Base-by-base conservation (phyloP, 345 rosid genomes). In the Aethionema arabicum region DNA sequence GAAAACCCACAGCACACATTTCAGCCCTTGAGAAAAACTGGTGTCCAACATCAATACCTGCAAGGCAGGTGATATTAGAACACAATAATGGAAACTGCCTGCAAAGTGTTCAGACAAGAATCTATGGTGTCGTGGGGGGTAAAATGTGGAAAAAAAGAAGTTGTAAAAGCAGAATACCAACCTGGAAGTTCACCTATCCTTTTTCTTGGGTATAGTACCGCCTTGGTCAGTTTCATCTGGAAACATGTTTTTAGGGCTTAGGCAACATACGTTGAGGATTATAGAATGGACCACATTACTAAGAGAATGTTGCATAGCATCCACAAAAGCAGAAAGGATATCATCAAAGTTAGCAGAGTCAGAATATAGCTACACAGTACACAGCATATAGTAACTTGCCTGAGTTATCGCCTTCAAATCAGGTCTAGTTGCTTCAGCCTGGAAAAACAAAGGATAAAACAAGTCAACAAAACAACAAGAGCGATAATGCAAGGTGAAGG, bases 1-100 rank as follows among this genome's bases (percentile, higher is more conserved):
- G 99, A 56, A 93, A 78, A 47, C 99, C 99, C 59, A 90, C 75
- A 12, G 75, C 97, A 56, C 78, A 86, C 97, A 93, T 93, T 80
- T 90, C 97, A 50, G 95, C 90, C 60, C 99, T 76, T 52, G 99
- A 93, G 66, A 75, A 93, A 55, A 93, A 93, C 38, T 74, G 91
- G 65, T 90, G 92, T 35, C 99, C 99, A 51, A 87, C 96, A 16
- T 77, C 68, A 63, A 93, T 74, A 59, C 99, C 99, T 93, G 72
- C 33, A 74, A 82, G 56, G 57, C 32, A 55, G 6, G 56, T 13
- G 15, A 43, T 21, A 42, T 49, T 40, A 41, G 39, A 43, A 29
- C 36, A 39, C 13, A 21, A 35, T 27, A 46, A 29, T 6, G 10
- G 43, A 61, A 14, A 30, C 10, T 42, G n/a, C 11, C 11, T 36